Evolutionary conservation across 2,329 filamentous ascomycete genomes (phyloP).

Genomic region (Penicillium sp.): DNA sequence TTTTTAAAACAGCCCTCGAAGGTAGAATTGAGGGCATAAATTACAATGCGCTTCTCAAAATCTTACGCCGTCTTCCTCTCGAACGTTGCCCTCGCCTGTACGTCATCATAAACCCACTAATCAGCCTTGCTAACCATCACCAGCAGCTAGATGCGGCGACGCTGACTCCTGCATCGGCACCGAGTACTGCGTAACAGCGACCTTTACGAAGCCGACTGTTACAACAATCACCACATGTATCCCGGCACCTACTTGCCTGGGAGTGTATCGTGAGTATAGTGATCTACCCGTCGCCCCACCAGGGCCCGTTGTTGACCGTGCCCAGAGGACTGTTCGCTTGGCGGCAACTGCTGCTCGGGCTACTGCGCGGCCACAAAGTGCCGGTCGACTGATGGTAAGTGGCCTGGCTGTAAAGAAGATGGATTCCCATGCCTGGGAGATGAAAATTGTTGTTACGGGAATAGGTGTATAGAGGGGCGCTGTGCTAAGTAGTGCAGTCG

Average conservation of each 20-base stretch:
- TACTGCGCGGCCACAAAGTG: conserved; percentile 32
- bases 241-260: conserved; percentile 24
- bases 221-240: conserved; percentile 26
- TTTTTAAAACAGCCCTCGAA: background rate
- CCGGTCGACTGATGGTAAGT: conserved; percentile 27
- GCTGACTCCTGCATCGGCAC: conserved; percentile 21
- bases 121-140: background rate
- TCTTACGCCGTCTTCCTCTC: background rate
- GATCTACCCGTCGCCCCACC: background rate
- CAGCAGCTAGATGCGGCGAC: conserved; percentile 12
- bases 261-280: conserved; percentile 24
- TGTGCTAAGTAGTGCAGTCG: conserved; percentile 10
- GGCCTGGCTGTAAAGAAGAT: conserved; percentile 30
- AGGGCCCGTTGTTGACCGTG: background rate
- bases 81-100: conserved; percentile 8
- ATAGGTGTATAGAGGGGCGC: conserved; percentile 25
- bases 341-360: conserved; percentile 28
- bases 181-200: conserved; percentile 24
- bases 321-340: conserved; percentile 6
- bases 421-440: conserved; percentile 24
- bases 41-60: conserved; percentile 1
- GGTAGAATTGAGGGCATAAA: background rate
- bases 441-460: conserved; percentile 31
- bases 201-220: conserved; percentile 15
- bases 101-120: background rate